A percentile compares a stretch with the other conserved stretches of the same genome.
Evolutionary conservation across 1,139 yeast genomes (phyloP).

Genomic region (Magnusiomyces paraingens): DNA sequence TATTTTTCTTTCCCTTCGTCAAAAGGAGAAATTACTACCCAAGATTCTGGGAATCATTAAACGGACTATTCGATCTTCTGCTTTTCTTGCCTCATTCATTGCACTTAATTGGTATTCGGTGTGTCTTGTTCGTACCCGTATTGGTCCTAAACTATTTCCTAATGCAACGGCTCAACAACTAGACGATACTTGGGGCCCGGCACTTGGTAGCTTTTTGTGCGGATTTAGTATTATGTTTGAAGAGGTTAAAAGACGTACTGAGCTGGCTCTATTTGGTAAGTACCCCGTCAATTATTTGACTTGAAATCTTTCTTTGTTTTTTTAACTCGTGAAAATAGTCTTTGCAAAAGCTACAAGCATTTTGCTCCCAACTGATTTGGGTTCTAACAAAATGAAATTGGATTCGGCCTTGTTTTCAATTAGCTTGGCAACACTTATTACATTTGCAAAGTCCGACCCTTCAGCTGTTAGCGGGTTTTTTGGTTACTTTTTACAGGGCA

Average conservation of each 20-base stretch:
- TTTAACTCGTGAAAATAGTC: constrained; percentile 2
- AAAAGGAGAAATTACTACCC: constrained; percentile 7
- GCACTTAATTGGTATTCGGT: constrained; percentile 39
- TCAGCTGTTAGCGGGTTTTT: constrained; percentile 1
- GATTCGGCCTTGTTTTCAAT: constrained; percentile 1
- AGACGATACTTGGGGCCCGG: constrained; percentile 36
- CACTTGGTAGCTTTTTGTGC: constrained; percentile 33
- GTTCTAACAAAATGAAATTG: background rate
- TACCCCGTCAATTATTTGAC: constrained; percentile 14
- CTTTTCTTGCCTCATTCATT: constrained; percentile 37
- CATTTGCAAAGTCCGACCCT: constrained; percentile 1
- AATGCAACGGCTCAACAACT: constrained; percentile 27
- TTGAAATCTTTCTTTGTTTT: constrained; percentile 15
- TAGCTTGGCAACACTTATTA: constrained; percentile 2
- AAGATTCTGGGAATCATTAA: constrained; percentile 7
- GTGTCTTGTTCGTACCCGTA: constrained; percentile 35
- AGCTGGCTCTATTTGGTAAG: constrained; percentile 37
- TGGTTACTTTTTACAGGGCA: background rate
- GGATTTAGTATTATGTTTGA: constrained; percentile 39
- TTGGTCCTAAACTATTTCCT: constrained; percentile 32
- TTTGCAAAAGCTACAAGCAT: constrained; percentile 14
- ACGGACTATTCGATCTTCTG: constrained; percentile 34
- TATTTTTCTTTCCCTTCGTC: constrained; percentile 17
- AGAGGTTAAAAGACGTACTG: constrained; percentile 36
- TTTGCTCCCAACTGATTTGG: constrained; percentile 11